Conservation (phyloP, 2,329 filamentous ascomycete species). For the Penicillium fuscoglaucum region DNA sequence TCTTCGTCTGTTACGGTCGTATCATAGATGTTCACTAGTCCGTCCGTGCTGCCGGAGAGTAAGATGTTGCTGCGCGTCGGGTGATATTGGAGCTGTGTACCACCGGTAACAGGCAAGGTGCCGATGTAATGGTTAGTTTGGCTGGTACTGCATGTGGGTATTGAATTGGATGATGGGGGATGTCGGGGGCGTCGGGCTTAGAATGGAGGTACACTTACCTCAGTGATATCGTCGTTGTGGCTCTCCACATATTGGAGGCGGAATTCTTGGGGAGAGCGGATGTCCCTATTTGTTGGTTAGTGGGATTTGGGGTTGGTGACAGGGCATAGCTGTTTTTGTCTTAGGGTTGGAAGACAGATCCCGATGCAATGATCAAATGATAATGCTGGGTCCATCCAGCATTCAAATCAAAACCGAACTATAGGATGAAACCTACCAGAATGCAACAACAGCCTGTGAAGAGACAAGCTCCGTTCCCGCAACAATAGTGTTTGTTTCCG, state of each 20-base stretch:
- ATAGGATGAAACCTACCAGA: conserved; percentile 42
- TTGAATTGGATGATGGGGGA: background rate
- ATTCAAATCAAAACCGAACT: background rate
- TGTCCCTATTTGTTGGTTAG: conserved; percentile 44
- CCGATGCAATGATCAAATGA: background rate
- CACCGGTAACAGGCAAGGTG: conserved; percentile 1
- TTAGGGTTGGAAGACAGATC: background rate
- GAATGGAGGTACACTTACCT: conserved; percentile 41
- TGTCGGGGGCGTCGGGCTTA: background rate
- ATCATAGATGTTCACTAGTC: conserved; percentile 63
- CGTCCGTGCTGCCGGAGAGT: conserved; percentile 63
- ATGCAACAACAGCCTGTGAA: conserved; percentile 43
- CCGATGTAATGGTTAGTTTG: conserved; percentile 14
- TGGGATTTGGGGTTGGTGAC: background rate
- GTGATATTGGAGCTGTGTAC: conserved; percentile 51
- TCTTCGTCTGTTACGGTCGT: conserved; percentile 59
- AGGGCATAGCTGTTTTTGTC: background rate
- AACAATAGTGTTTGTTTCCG: conserved; percentile 50
- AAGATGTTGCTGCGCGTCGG: conserved; percentile 54
- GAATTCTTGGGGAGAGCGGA: conserved; percentile 39
- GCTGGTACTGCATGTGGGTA: background rate
- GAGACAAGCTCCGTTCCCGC: conserved; percentile 57
- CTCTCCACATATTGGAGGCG: conserved; percentile 48
- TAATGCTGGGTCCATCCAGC: background rate
- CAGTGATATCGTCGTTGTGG: conserved; percentile 61